Percentiles rank a stretch among this genome's conserved stretches.
Conservation (phyloP, 169 alveolate genomes). For the Eimeria sp. region DNA sequence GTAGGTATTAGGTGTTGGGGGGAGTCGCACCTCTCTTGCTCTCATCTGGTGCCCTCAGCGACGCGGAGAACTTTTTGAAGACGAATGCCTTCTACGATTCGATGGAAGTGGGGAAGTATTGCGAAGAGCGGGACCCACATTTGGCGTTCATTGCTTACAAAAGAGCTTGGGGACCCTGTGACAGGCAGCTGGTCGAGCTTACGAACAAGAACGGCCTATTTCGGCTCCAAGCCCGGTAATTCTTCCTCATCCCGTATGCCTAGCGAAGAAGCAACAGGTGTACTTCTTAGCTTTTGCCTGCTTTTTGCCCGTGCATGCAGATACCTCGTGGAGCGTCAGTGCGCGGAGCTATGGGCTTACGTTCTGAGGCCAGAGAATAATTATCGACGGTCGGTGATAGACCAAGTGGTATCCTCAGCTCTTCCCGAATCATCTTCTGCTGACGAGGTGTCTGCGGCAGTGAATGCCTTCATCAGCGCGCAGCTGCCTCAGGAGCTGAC, state of each 20-base stretch:
- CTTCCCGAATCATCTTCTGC: conserved; percentile 98
- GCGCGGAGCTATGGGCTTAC: conserved; percentile 97
- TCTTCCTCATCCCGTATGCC: not conserved
- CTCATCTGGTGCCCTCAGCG: conserved; percentile 38
- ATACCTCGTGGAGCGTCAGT: conserved; percentile 98
- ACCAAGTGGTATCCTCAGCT: conserved; percentile 97
- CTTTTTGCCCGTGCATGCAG: conserved; percentile 61
- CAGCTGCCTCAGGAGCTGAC: conserved; percentile 96
- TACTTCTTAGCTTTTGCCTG: not conserved
- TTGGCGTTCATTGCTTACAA: conserved; percentile 99
- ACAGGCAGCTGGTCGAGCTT: conserved; percentile 97
- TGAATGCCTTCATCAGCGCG: conserved; percentile 99
- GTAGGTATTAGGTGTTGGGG: not conserved
- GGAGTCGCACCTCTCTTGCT: not conserved
- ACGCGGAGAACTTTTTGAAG: conserved; percentile 92
- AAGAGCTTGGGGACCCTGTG: conserved; percentile 99
- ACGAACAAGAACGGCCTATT: conserved; percentile 98
- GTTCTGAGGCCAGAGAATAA: conserved; percentile 95
- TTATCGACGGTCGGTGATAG: conserved; percentile 97
- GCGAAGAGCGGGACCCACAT: conserved; percentile 99
- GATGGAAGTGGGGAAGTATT: conserved; percentile 98
- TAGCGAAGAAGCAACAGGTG: not conserved
- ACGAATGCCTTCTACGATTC: conserved; percentile 98
- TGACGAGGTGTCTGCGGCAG: conserved; percentile 97
- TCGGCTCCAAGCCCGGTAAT: conserved; percentile 96